phyloP scores from a whole-genome alignment of 345 rosid species.

The Salix exigua region DNA sequence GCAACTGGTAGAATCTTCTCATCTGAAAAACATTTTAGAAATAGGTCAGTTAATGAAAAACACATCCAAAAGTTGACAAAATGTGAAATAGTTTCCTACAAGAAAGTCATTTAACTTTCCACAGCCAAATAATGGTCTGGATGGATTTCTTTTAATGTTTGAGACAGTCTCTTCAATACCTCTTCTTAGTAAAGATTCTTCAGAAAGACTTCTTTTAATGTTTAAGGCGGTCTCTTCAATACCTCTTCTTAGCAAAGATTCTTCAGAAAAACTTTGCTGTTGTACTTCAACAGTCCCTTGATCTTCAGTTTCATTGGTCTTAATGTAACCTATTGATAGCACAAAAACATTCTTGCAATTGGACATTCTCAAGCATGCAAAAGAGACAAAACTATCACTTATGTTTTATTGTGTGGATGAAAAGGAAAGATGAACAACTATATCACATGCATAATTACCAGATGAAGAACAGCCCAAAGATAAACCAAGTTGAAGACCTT shows the following conservation, averaged over 20 bases:
- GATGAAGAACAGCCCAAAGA: conserved; percentile 31
- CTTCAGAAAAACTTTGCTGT: conserved; percentile 23
- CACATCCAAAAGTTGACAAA: neutral
- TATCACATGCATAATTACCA: conserved; percentile 18
- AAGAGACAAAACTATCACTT: neutral
- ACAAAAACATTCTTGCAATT: conserved; percentile 8
- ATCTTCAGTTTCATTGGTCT: conserved; percentile 30
- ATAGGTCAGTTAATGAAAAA: conserved; percentile 11
- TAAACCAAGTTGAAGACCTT: conserved; percentile 48
- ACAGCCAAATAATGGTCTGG: conserved; percentile 1
- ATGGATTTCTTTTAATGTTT: conserved; percentile 6
- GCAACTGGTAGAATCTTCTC: conserved; percentile 31
- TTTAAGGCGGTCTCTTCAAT: conserved; percentile 14
- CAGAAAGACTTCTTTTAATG: conserved; percentile 13
- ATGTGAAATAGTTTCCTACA: neutral
- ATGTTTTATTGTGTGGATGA: neutral
- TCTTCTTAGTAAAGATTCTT: conserved; percentile 19
- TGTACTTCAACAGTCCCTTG: conserved; percentile 21
- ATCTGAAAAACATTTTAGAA: conserved; percentile 36
- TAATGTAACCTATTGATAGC: conserved; percentile 30
- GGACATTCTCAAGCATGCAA: neutral
- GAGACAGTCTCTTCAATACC: conserved; percentile 29
- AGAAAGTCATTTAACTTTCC: neutral
- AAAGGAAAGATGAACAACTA: neutral
- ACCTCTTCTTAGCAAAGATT: conserved; percentile 30